Evolutionary conservation across 2,329 filamentous ascomycete genomes (phyloP).

Genomic region (Pseudocercospora crystallina): DNA sequence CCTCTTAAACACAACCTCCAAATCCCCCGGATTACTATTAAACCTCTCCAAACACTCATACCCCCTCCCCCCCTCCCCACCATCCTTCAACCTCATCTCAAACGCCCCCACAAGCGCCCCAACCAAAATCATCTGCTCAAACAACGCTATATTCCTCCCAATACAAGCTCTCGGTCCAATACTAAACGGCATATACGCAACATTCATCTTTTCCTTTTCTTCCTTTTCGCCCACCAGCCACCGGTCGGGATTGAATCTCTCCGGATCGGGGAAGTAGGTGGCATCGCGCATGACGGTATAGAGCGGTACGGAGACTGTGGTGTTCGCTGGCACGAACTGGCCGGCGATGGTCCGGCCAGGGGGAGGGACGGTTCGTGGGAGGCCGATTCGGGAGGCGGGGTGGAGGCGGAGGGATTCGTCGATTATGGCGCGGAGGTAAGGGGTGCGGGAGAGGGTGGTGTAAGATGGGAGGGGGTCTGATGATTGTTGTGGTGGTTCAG

Average conservation of each 20-base stretch:
- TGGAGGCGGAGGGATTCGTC: conserved; percentile 51
- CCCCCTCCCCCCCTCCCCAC: neutral
- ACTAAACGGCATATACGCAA: conserved; percentile 26
- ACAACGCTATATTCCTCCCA: conserved; percentile 34
- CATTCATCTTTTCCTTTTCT: neutral
- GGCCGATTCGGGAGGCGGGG: conserved; percentile 44
- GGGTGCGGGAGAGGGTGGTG: conserved; percentile 19
- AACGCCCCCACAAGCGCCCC: conserved; percentile 2
- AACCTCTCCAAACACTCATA: conserved; percentile 1
- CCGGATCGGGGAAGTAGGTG: conserved; percentile 48
- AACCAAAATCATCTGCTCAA: conserved; percentile 32
- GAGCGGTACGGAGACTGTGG: conserved; percentile 47
- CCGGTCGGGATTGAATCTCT: conserved; percentile 47
- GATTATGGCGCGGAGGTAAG: conserved; percentile 52
- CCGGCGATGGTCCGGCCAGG: conserved; percentile 46
- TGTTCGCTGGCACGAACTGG: conserved; percentile 46
- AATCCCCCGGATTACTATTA: neutral
- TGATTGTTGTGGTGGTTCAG: too few species aligned
- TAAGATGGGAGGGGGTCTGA: neutral
- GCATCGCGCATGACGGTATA: conserved; percentile 55
- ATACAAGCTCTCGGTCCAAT: conserved; percentile 23
- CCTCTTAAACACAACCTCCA: too few species aligned
- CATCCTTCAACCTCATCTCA: conserved; percentile 3
- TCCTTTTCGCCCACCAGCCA: conserved; percentile 41
- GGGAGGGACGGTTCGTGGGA: conserved; percentile 46